A percentile compares a stretch with the other conserved stretches of the same genome.
Evolutionary conservation across 306 rosid genomes (phyloP).

Genomic region (Lablab purpureus): DNA sequence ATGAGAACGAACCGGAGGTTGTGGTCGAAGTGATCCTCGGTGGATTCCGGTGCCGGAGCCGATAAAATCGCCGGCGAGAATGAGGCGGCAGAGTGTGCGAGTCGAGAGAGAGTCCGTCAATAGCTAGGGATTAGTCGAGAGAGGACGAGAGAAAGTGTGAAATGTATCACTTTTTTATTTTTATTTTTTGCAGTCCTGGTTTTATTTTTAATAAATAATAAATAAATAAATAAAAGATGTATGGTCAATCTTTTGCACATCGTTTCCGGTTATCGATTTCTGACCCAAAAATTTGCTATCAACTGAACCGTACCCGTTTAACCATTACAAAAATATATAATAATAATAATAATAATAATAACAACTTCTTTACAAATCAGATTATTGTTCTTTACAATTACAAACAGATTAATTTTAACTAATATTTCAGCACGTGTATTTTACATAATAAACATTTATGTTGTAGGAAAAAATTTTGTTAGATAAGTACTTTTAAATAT

Average conservation of each 20-base stretch:
- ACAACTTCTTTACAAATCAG: background rate
- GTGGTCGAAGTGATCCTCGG: conserved; percentile 1
- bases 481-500: too few species aligned
- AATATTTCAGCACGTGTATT: too few species aligned
- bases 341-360: too few species aligned
- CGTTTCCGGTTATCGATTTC: background rate
- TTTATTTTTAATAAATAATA: background rate
- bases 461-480: too few species aligned
- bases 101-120: conserved; percentile 48
- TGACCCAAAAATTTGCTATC: background rate
- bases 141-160: conserved; percentile 23
- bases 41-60: conserved; percentile 20
- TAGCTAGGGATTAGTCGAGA: conserved; percentile 57
- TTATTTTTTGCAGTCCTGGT: background rate
- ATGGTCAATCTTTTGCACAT: conserved; percentile 17
- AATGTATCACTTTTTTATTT: background rate
- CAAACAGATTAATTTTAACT: too few species aligned
- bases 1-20: conserved; percentile 44
- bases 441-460: too few species aligned
- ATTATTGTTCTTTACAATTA: too few species aligned
- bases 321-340: background rate
- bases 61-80: conserved; percentile 46
- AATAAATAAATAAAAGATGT: background rate
- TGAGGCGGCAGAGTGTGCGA: conserved; percentile 51
- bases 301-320: background rate